phyloP scores from a whole-genome alignment of 257 asterid genomes.

The Striga asiatica region DNA sequence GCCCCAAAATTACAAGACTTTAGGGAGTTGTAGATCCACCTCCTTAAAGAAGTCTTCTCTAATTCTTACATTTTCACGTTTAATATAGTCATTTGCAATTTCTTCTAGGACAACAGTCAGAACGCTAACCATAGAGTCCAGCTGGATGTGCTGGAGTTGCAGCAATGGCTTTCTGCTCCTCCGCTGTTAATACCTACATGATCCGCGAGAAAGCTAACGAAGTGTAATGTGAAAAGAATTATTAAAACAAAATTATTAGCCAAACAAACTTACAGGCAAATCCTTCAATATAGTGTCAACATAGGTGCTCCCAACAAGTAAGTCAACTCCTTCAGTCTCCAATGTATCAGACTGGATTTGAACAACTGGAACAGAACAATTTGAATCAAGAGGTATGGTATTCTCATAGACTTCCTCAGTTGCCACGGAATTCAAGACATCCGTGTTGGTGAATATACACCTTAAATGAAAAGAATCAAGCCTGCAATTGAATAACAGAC shows the following conservation, averaged over 20 bases:
- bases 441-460: constrained; percentile 58
- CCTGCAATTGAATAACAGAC: constrained; percentile 35
- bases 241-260: background rate
- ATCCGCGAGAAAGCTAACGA: constrained; percentile 9
- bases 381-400: constrained; percentile 30
- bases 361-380: constrained; percentile 47
- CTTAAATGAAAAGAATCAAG: constrained; percentile 26
- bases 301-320: constrained; percentile 47
- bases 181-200: constrained; percentile 72
- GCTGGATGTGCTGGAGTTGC: constrained; percentile 97
- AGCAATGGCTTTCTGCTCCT: constrained; percentile 83
- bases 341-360: constrained; percentile 50
- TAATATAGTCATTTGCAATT: background rate
- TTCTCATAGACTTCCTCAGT: constrained; percentile 43
- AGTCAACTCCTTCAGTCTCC: constrained; percentile 63
- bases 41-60: too few species aligned
- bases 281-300: constrained; percentile 71
- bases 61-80: background rate
- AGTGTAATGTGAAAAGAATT: too few species aligned
- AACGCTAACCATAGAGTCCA: constrained; percentile 84
- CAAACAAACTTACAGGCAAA: constrained; percentile 50
- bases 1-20: background rate
- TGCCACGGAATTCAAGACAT: constrained; percentile 39
- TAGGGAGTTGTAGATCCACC: too few species aligned
- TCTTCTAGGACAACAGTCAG: constrained; percentile 10